Evolutionary conservation across 345 rosid genomes (phyloP), one percentile per base, ranked within the genome.

Genomic region (Lagerstroemia speciosa): DNA sequence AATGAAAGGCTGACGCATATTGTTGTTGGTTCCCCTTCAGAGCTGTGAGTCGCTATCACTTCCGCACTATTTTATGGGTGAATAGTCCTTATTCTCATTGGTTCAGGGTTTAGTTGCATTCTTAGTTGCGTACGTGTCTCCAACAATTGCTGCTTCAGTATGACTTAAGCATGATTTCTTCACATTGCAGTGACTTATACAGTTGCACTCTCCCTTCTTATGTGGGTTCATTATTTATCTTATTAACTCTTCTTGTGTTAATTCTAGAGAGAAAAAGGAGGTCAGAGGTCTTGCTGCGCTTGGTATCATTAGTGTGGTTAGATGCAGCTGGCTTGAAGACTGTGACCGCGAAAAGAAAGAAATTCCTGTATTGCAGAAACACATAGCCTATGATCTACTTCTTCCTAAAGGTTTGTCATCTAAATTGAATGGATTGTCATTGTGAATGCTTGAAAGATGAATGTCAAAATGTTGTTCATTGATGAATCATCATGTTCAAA

Each of bases 281-380:
- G 82, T 85, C 15, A 84, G 99, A 67, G 79, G 82, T 75, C 79
- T 89, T 83, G 93, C 96, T 61, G 87, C 99, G 66, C 85, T 83
- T 26, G 97, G 99, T 70, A 85, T 86, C 69, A 83, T 91, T 76
- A 77, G 84, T 71, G 95, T 88, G 80, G 96, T 94, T 60, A 82
- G 81, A 77, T 73, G 82, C 69, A 80, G 74, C 62, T 94, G 99
- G 99, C 96, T 94, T 77, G 92, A 91, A 82, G 99, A 91, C 70
- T 91, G 99, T 80, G 81, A 80, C 74, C 80, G 79, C 66, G 84
- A 82, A 80, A 85, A 78, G 85, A 89, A 79, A 79, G 96, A 91
- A 83, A 57, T 89, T n/a, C 86, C 85, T 76, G 81, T 91, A 73
- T 76, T 71, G 36, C 77, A 58, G 50, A 79, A 77, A 76, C 95